A percentile compares a stretch with the other conserved stretches of the same genome.
Conservation (phyloP, 257 asterid genomes). For the Fraxinus pennsylvanica region DNA sequence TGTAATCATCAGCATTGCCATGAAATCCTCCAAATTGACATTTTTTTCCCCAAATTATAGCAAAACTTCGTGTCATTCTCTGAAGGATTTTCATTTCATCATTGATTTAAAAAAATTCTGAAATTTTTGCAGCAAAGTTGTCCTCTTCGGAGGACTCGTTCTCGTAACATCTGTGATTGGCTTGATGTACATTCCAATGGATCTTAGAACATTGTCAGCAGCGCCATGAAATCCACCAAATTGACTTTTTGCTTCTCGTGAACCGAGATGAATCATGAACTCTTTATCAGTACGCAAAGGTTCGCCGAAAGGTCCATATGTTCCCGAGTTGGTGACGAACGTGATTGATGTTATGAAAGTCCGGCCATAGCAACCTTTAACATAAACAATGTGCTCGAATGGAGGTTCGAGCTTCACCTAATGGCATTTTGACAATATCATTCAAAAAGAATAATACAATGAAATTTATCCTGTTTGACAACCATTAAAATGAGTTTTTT, state of each 20-base stretch:
- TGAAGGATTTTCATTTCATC: no score
- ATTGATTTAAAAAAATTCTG: no score
- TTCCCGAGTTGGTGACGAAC: neutral
- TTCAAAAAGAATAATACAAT: no score
- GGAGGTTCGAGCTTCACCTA: conserved; percentile 4
- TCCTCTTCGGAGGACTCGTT: neutral
- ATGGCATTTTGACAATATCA: neutral
- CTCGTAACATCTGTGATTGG: neutral
- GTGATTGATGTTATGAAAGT: neutral
- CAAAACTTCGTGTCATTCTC: no score
- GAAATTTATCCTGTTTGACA: no score
- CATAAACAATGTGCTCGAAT: neutral
- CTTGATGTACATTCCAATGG: neutral
- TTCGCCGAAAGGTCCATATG: neutral
- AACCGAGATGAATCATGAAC: neutral
- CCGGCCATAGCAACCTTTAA: neutral
- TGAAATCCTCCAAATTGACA: no score
- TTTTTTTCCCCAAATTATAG: no score
- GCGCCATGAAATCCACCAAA: conserved; percentile 11
- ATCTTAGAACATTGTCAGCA: neutral
- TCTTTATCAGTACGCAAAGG: neutral
- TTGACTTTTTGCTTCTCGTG: no score
- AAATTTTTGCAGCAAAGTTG: neutral
- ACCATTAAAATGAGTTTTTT: no score
- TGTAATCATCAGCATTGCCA: no score